Conservation (phyloP, 1,284 basidiomycete genomes). For the Cronartium quercuum region DNA sequence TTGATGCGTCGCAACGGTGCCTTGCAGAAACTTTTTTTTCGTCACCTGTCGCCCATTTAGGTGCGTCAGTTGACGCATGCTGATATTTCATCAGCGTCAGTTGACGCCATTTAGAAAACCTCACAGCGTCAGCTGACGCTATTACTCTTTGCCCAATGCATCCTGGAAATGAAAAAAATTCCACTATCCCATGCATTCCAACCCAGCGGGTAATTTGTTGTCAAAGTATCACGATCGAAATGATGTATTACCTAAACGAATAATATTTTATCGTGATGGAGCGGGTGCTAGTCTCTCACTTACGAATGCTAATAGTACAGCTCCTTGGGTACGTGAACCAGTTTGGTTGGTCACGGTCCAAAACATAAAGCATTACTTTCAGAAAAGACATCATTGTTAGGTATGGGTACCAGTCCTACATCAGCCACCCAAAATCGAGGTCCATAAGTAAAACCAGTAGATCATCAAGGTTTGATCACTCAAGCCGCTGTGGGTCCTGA, state of each 20-base stretch:
- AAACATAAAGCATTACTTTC: not conserved
- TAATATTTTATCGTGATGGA: slow-evolving; percentile 54
- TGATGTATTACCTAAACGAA: slow-evolving; percentile 48
- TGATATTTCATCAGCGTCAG: no score
- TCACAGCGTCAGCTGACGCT: no score
- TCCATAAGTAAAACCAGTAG: slow-evolving; percentile 37
- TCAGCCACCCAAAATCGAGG: slow-evolving; percentile 24
- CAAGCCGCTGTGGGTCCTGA: slow-evolving; percentile 85
- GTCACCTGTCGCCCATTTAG: no score
- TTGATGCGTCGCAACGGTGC: no score
- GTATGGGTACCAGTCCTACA: slow-evolving; percentile 24
- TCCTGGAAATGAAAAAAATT: no score
- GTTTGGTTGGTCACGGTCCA: not conserved
- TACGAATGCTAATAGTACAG: slow-evolving; percentile 79
- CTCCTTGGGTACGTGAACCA: slow-evolving; percentile 91
- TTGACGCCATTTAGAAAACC: no score
- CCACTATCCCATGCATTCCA: no score
- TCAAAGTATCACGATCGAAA: slow-evolving; percentile 45
- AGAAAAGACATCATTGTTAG: not conserved
- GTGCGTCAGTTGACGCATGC: no score
- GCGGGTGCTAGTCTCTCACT: slow-evolving; percentile 85
- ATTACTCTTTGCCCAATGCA: no score
- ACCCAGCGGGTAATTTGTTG: no score
- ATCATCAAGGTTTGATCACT: slow-evolving; percentile 57
- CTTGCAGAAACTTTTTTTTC: no score